Conservation (phyloP, 1,139 yeast species). For the Saccharomyces hybrid region DNA sequence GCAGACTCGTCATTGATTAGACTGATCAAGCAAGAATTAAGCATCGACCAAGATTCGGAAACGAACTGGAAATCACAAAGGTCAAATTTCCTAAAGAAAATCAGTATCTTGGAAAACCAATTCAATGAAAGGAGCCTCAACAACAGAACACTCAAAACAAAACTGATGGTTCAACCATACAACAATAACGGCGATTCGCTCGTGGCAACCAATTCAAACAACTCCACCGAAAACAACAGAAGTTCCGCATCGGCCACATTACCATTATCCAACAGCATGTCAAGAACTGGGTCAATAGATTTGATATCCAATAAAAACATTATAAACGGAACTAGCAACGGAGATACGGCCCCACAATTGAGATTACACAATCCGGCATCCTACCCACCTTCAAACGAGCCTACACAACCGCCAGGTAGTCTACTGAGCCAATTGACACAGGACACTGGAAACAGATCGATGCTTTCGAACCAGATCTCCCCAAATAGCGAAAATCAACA, state of each 20-base stretch:
- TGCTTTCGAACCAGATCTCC: background rate
- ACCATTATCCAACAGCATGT: background rate
- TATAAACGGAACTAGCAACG: too few relatives aligned
- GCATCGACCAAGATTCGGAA: conserved; percentile 23
- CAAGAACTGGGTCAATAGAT: background rate
- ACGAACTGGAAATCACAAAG: conserved; percentile 21
- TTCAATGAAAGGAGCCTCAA: conserved; percentile 19
- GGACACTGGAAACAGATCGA: background rate
- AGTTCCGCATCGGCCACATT: background rate
- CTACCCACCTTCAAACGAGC: conserved; percentile 5
- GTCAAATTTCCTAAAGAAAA: conserved; percentile 15
- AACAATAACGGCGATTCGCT: background rate
- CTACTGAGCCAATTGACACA: background rate
- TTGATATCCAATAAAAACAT: background rate
- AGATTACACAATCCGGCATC: conserved; percentile 23
- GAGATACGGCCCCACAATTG: conserved; percentile 10
- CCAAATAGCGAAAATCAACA: background rate
- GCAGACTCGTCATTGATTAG: conserved; percentile 17
- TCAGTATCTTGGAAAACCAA: conserved; percentile 19
- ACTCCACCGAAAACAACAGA: background rate
- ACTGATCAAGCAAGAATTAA: conserved; percentile 23
- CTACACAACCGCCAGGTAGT: background rate
- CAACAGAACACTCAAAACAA: conserved; percentile 23
- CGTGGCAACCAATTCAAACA: background rate
- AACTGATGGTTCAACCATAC: conserved; percentile 23